Conservation (phyloP, 768 basidiomycete genomes). For the Imleria badia region DNA sequence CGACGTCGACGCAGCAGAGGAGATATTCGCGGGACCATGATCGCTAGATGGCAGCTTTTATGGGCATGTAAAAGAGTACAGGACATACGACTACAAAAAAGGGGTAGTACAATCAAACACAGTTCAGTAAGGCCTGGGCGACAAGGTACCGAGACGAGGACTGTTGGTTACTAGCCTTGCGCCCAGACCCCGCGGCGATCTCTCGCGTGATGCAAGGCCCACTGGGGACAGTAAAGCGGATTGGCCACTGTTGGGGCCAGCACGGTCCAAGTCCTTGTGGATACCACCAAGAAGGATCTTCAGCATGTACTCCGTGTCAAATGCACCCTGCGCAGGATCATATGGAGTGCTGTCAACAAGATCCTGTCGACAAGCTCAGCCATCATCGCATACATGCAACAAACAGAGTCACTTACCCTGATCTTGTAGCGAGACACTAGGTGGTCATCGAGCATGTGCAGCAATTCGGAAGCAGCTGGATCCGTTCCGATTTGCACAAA, state of each 20-base stretch:
- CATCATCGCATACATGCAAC: neutral
- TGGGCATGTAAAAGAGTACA: no score
- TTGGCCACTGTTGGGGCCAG: constrained; percentile 2
- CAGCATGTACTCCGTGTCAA: constrained; percentile 36
- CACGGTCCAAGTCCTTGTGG: constrained; percentile 17
- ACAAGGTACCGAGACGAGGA: constrained; percentile 14
- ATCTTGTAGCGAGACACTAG: constrained; percentile 32
- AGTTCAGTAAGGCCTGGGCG: constrained; percentile 11
- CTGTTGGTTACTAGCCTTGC: constrained; percentile 10
- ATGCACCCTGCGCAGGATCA: constrained; percentile 29
- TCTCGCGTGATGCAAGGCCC: constrained; percentile 3
- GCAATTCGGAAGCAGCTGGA: constrained; percentile 36
- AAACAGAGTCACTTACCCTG: constrained; percentile 18
- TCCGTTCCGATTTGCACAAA: constrained; percentile 48
- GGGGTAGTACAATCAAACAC: neutral
- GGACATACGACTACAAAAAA: no score
- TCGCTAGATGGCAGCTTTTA: no score
- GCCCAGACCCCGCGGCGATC: constrained; percentile 9
- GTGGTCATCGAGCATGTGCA: constrained; percentile 42
- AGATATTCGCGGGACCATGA: neutral
- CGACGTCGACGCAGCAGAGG: neutral
- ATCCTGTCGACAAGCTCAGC: constrained; percentile 31
- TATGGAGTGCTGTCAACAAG: constrained; percentile 48
- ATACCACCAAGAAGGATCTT: constrained; percentile 34
- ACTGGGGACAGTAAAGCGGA: constrained; percentile 11